A percentile compares a stretch with the other conserved stretches of the same genome.
Evolutionary conservation across 139 green algal species (phyloP).

Genomic region (Coelastrella sp.): DNA sequence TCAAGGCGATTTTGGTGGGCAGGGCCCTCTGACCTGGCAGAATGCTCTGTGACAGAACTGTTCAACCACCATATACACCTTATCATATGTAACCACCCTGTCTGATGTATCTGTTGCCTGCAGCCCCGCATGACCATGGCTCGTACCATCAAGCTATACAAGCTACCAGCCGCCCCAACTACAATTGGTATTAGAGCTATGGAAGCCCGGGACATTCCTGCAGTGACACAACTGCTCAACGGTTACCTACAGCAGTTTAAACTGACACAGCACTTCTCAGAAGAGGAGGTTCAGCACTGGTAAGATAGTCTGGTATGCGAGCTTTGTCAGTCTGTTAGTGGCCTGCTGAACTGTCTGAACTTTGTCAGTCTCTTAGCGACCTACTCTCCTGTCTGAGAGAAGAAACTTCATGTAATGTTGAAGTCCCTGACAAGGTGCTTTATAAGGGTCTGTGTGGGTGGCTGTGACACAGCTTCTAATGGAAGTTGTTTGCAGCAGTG

Average conservation of each 20-base stretch:
- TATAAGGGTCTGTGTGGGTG: too few relatives aligned
- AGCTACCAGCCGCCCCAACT: conserved; percentile 80
- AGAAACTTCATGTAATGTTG: too few relatives aligned
- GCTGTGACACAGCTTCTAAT: too few relatives aligned
- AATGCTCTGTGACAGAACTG: conserved; percentile 61
- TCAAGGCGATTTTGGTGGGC: too few relatives aligned
- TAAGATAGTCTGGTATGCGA: conserved; percentile 58
- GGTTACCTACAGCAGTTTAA: conserved; percentile 76
- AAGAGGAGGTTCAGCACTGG: conserved; percentile 94
- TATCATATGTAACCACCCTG: background rate
- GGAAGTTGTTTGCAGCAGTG: too few relatives aligned
- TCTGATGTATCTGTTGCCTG: background rate
- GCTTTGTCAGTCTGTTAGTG: too few relatives aligned
- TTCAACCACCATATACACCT: conserved; percentile 82
- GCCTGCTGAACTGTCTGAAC: too few relatives aligned
- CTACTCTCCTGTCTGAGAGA: too few relatives aligned
- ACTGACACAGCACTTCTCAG: conserved; percentile 78
- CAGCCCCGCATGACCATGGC: conserved; percentile 94
- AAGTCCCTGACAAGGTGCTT: too few relatives aligned
- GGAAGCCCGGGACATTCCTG: conserved; percentile 72
- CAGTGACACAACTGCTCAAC: conserved; percentile 82
- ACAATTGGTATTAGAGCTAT: conserved; percentile 88
- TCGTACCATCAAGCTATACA: conserved; percentile 96
- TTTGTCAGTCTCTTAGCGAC: too few relatives aligned
- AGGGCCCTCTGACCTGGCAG: too few relatives aligned